Conservation (phyloP, 345 rosid species). For the Nasturtium officinale region DNA sequence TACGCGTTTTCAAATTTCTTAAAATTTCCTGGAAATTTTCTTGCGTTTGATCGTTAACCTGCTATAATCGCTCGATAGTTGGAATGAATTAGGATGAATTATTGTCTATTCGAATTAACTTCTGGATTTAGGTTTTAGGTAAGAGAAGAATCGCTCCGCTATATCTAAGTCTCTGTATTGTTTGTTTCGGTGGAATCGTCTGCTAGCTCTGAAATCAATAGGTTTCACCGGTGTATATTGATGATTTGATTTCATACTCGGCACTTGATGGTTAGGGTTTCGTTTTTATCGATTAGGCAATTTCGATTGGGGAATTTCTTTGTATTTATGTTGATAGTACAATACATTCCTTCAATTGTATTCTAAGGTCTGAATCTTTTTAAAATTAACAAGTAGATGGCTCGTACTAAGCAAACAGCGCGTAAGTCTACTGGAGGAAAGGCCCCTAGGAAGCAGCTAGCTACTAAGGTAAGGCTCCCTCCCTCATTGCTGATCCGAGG, state of each 20-base stretch:
- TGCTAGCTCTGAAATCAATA: background rate
- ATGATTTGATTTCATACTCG: background rate
- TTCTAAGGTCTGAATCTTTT: background rate
- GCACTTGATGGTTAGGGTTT: slow-evolving; percentile 9
- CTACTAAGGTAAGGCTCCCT: slow-evolving; percentile 62
- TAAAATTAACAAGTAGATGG: slow-evolving; percentile 18
- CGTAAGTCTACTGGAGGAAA: slow-evolving; percentile 97
- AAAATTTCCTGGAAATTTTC: background rate
- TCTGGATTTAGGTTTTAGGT: slow-evolving; percentile 23
- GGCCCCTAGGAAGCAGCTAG: slow-evolving; percentile 97
- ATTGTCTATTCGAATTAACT: background rate
- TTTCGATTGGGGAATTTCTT: background rate
- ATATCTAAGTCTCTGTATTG: background rate
- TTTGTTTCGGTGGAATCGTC: background rate
- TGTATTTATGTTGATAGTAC: too few relatives aligned
- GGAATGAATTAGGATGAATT: background rate
- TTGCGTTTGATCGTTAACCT: background rate
- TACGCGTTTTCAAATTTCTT: background rate
- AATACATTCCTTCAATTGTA: background rate
- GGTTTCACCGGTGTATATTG: background rate
- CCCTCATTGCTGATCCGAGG: background rate
- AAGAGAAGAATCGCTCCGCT: background rate
- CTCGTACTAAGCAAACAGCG: slow-evolving; percentile 88
- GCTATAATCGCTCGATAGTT: background rate
- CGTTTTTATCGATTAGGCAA: background rate